A percentile compares a stretch with the other conserved stretches of the same genome.
Conservation (phyloP, 2,329 filamentous ascomycete genomes). For the Fonsecaea monophora region DNA sequence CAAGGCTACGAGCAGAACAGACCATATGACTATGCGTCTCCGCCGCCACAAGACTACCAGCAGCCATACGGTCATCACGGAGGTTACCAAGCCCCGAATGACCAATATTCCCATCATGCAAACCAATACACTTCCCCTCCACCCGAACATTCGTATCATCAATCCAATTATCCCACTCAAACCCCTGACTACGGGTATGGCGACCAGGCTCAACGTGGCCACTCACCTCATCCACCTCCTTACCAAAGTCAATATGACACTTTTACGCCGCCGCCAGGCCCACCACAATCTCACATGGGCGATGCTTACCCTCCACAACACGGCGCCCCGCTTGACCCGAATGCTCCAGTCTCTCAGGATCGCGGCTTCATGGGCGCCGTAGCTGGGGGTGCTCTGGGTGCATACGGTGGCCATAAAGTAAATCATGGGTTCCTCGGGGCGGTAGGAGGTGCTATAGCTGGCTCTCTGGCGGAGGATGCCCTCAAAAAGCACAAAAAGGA, state of each 20-base stretch:
- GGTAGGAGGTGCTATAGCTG: conserved; percentile 56
- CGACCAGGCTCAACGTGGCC: conserved; percentile 20
- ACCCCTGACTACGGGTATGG: conserved; percentile 26
- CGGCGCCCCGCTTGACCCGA: conserved; percentile 49
- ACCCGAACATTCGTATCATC: conserved; percentile 25
- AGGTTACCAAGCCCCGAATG: conserved; percentile 27
- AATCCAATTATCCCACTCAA: conserved; percentile 21
- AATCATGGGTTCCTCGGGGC: conserved; percentile 56
- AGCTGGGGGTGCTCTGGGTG: conserved; percentile 56
- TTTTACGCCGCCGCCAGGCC: conserved; percentile 16
- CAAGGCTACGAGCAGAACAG: conserved; percentile 31
- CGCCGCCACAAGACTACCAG: conserved; percentile 21
- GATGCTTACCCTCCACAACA: conserved; percentile 16
- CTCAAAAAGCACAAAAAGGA: conserved; percentile 47
- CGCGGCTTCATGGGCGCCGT: conserved; percentile 56
- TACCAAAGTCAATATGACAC: conserved; percentile 22
- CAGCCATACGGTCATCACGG: conserved; percentile 20
- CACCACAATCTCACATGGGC: conserved; percentile 4
- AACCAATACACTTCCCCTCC: conserved; percentile 16
- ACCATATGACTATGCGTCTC: conserved; percentile 23
- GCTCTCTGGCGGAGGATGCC: conserved; percentile 54
- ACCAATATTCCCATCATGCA: conserved; percentile 21
- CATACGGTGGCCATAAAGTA: conserved; percentile 55
- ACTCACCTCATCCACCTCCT: conserved; percentile 20
- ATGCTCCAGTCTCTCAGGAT: conserved; percentile 48